These are phyloP conservation scores for Blastobotrys capitulatus DNA, from an alignment of 1,139 yeast species.

Conservation along the genomic window DNA sequence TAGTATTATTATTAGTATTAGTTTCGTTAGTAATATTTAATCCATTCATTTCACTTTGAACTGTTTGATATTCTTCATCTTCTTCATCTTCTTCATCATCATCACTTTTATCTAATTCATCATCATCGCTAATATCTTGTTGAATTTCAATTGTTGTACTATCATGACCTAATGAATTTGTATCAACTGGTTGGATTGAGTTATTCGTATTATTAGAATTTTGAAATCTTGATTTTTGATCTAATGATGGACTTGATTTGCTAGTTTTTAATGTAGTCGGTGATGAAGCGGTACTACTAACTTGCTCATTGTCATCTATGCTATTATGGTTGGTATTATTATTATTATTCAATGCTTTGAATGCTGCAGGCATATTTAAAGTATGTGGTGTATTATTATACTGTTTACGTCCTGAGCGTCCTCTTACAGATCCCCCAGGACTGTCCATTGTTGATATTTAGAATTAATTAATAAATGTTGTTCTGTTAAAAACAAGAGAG, in stretches of 20 bases:
- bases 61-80: neutral
- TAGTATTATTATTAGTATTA: neutral
- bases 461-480: neutral
- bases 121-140: neutral
- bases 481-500: neutral
- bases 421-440: neutral
- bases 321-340: neutral
- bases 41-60: neutral
- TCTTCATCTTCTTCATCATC: neutral
- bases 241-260: conserved; percentile 3
- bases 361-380: conserved; percentile 14
- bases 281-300: neutral
- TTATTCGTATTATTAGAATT: neutral
- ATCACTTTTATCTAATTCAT: conserved; percentile 1
- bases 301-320: neutral
- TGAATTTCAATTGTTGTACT: neutral
- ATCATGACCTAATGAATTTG: neutral
- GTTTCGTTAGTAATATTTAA: neutral
- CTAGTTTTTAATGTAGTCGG: conserved; percentile 3
- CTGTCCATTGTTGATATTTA: neutral
- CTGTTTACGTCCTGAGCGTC: neutral
- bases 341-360: conserved; percentile 5
- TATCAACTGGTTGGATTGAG: neutral
- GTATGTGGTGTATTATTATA: conserved; percentile 4
- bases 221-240: neutral